Conservation (phyloP, 495 filamentous ascomycete species). For the Daldinia caldariorum region DNA sequence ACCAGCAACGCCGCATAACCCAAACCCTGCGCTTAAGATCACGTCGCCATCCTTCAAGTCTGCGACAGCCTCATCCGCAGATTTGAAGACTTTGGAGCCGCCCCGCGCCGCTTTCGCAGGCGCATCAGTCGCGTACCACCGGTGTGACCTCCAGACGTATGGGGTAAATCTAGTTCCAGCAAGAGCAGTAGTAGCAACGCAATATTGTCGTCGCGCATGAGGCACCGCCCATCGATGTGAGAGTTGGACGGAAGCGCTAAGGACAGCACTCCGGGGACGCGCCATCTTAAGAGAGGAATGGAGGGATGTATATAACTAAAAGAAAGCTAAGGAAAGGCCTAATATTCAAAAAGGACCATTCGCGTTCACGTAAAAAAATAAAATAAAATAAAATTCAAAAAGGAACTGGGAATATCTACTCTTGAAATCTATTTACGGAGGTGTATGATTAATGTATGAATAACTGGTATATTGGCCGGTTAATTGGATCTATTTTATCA, state of each 20-base stretch:
- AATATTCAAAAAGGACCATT: conserved; percentile 2
- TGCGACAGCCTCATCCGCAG: conserved; percentile 68
- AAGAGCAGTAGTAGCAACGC: background rate
- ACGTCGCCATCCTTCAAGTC: conserved; percentile 67
- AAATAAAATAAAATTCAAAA: too few species aligned
- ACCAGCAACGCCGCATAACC: conserved; percentile 69
- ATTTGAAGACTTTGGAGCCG: conserved; percentile 64
- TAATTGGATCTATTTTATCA: conserved; percentile 29
- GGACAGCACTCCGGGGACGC: conserved; percentile 24
- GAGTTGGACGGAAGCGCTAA: conserved; percentile 37
- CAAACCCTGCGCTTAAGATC: conserved; percentile 69
- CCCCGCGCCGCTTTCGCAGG: conserved; percentile 47
- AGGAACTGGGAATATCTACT: background rate
- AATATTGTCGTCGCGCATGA: conserved; percentile 26
- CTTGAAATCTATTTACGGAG: conserved; percentile 3
- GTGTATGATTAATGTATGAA: conserved; percentile 1
- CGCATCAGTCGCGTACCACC: conserved; percentile 41
- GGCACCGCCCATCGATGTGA: conserved; percentile 41
- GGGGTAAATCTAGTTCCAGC: conserved; percentile 4
- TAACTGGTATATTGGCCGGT: conserved; percentile 10
- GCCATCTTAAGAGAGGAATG: conserved; percentile 34
- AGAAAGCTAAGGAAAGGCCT: background rate
- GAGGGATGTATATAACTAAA: conserved; percentile 3
- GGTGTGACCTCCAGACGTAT: conserved; percentile 11
- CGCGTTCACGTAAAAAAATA: background rate